Evolutionary conservation across 2,329 filamentous ascomycete species (phyloP), one percentile per base, ranked within the genome.

Genomic region (Domatiomyces catenatus): DNA sequence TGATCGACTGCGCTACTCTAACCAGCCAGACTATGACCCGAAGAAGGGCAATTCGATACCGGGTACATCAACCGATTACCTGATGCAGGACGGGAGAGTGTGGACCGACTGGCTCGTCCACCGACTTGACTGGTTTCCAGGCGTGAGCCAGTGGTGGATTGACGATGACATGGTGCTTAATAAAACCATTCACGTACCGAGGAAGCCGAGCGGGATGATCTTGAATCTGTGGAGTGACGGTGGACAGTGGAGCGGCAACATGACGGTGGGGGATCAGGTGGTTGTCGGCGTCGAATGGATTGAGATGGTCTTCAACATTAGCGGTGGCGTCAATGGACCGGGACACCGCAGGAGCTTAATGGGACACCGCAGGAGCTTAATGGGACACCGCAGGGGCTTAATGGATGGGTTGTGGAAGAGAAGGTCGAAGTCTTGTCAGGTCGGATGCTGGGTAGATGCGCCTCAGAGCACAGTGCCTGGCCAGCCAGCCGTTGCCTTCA

Each of bases 181-280:
- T n/a, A 66, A 65, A 43, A 58, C 59, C 2, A 66, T 67, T 28
- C 56, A 61, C 2, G 67, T 70, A 1, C 68, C 68, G 1, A 55
- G 61, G 44, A 52, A 61, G 24, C 63, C 65, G 17, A 69, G 67
- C 52, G 61, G 62, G 52, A 42, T 70, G 15, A 61, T 66, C 15
- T 50, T 70, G 46, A 70, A 70, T 47, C 60, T 71, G 10, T 71
- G 68, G 68, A 70, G 66, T 49, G 63, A 70, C 52, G 68, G 68
- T 0, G 66, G 67, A 0, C 18, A 58, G 2, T 71, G 68, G 67
- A 67, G 67, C 0, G 67, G 68, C 2, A 67, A 69, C 50, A 63
- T 71, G 62, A 56, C 50, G 1, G 51, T 67, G 1, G 66, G 66
- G 0, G 60, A 64, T 8, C 64, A 61, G 48, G 65, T 68, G 2